Percentiles rank a stretch among this genome's conserved stretches.
Evolutionary conservation across 768 basidiomycete genomes (phyloP).

Genomic region (Trametes cubensis): DNA sequence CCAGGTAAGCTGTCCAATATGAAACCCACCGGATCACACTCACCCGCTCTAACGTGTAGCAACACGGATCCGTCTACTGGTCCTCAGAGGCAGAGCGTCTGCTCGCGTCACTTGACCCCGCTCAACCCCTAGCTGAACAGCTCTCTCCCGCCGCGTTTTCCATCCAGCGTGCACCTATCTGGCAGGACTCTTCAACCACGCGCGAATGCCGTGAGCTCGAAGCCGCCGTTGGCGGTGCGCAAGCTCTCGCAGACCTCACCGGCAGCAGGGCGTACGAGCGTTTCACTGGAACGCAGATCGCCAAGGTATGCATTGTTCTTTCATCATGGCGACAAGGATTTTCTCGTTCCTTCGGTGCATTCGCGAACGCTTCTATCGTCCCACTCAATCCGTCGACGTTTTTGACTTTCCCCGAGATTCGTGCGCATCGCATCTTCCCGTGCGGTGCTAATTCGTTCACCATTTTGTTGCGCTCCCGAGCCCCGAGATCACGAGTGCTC

Average conservation of each 20-base stretch:
- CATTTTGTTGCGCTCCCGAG: conserved; percentile 1
- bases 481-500: conserved; percentile 1
- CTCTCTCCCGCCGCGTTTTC: conserved; percentile 70
- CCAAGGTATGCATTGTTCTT: conserved; percentile 51
- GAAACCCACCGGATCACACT: background rate
- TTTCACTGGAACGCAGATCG: conserved; percentile 87
- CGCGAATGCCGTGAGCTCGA: conserved; percentile 73
- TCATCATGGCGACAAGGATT: background rate
- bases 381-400: background rate
- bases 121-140: conserved; percentile 56
- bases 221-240: conserved; percentile 65
- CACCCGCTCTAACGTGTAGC: conserved; percentile 42
- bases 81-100: conserved; percentile 53
- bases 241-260: conserved; percentile 71
- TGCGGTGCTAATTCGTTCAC: background rate
- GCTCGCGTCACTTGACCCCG: conserved; percentile 56
- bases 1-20: conserved; percentile 50
- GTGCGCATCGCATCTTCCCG: conserved; percentile 15
- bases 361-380: background rate
- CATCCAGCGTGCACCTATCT: conserved; percentile 71
- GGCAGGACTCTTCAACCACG: conserved; percentile 90
- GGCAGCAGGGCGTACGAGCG: conserved; percentile 87
- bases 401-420: conserved; percentile 15
- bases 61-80: conserved; percentile 91
- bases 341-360: conserved; percentile 13